A percentile compares a stretch with the other conserved stretches of the same genome.
These are phyloP conservation scores for Monosporozyma solicola DNA, from an alignment of 805 yeast genomes.

Conservation along the genomic window DNA sequence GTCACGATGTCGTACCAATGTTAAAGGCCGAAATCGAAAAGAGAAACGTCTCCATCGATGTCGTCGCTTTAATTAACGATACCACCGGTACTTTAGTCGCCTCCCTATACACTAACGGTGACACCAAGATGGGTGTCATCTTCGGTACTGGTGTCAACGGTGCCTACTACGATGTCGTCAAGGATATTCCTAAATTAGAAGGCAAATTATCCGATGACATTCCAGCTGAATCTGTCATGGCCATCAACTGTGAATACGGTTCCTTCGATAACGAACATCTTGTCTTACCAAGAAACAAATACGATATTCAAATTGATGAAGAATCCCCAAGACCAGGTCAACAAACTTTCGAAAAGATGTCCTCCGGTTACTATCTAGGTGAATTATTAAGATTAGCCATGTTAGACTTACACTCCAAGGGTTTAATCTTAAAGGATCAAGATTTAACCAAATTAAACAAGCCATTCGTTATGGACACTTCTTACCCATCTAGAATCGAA, in stretches of 20 bases:
- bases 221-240: constrained; percentile 63
- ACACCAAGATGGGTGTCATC: constrained; percentile 87
- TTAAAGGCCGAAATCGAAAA: constrained; percentile 65
- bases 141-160: constrained; percentile 98
- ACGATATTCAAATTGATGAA: constrained; percentile 69
- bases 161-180: constrained; percentile 77
- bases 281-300: constrained; percentile 82
- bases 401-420: constrained; percentile 58
- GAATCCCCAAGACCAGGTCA: constrained; percentile 94
- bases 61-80: constrained; percentile 90
- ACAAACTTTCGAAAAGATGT: constrained; percentile 94
- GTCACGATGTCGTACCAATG: constrained; percentile 88
- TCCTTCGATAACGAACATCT: constrained; percentile 88
- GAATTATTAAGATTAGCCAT: constrained; percentile 77
- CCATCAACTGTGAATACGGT: constrained; percentile 97
- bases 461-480: constrained; percentile 77
- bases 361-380: constrained; percentile 93
- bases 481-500: constrained; percentile 79
- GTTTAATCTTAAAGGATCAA: constrained; percentile 61
- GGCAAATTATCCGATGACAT: constrained; percentile 62
- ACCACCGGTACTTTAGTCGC: constrained; percentile 97
- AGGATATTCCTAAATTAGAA: constrained; percentile 70
- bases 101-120: constrained; percentile 82
- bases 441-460: constrained; percentile 52
- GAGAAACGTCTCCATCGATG: constrained; percentile 64